Evolutionary conservation across 306 rosid genomes (phyloP), one percentile per base, ranked within the genome.

Genomic region (Hippophae tibetana): DNA sequence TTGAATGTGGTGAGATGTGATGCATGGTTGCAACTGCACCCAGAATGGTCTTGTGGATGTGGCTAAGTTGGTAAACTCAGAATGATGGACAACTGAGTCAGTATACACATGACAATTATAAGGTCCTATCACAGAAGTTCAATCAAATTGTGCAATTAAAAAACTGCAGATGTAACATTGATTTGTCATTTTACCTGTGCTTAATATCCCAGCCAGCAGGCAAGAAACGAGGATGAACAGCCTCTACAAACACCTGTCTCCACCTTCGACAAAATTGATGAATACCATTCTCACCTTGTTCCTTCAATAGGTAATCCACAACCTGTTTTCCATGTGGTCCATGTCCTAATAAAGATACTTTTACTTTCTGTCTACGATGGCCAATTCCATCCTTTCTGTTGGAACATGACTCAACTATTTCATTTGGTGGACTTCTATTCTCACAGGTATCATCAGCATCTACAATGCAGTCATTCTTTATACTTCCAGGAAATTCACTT

Each of bases 311-410:
- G 78, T 75, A 73, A 54, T 92, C 96, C 71, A 92, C 97, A 73
- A 88, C 94, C 74, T 75, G 82, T 67, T 85, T 89, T 23, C 99
- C 99, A 67, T 88, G 99, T 13, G 96, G 96, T 47, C 99, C 99
- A 67, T 92, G 99, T 54, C 96, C 99, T 69, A 88, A 74, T 31
- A 92, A 78, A 43, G 96, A 92, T 48, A 82, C 68, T 67, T 92
- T 84, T 10, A 95, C 54, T 72, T 74, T 79, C 42, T 78, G 83
- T 54, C 69, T 80, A 53, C 69, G 59, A 57, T 61, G 76, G 40
- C 68, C 56, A 44, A 66, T 61, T 67, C 66, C 78, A 42, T 72
- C 81, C 52, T 58, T 45, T 61, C 48, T 38, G 7, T 44, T 68
- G 58, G 52, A 47, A 52, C 58, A 67, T 8, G 50, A 18, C 26